Conservation (phyloP, 257 asterid species). For the Paulownia fortunei region DNA sequence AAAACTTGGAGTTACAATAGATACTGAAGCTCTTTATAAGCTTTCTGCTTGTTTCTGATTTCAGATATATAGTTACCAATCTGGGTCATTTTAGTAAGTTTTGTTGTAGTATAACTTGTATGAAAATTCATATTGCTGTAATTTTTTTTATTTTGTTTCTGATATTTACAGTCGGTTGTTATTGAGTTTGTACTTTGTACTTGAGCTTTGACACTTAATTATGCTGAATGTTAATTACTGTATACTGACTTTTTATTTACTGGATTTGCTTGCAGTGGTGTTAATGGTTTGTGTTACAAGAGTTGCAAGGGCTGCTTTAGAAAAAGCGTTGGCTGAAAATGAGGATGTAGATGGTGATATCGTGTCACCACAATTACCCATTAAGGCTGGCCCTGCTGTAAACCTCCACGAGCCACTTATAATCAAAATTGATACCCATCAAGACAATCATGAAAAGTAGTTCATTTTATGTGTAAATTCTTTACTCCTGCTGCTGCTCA, state of each 20-base stretch:
- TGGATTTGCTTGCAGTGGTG: conserved; percentile 54
- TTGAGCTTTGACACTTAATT: too few relatives aligned
- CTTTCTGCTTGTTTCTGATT: neutral
- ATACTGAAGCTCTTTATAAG: neutral
- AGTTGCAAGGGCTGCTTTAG: conserved; percentile 82
- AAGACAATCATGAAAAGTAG: conserved; percentile 64
- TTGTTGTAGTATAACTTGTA: too few relatives aligned
- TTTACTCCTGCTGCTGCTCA: conserved; percentile 29
- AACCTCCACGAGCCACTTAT: conserved; percentile 77
- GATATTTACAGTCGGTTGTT: too few relatives aligned
- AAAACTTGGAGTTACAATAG: neutral
- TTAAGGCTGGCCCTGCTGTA: conserved; percentile 42
- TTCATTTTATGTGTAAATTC: conserved; percentile 54
- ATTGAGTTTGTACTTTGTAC: too few relatives aligned
- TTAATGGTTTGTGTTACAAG: conserved; percentile 66
- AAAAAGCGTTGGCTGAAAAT: conserved; percentile 81
- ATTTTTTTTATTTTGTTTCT: neutral
- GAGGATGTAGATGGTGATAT: conserved; percentile 51
- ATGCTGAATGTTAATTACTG: neutral
- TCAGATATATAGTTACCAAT: neutral
- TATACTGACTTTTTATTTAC: neutral
- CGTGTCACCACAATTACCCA: conserved; percentile 50
- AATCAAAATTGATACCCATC: conserved; percentile 63
- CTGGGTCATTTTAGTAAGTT: neutral
- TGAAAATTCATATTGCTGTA: too few relatives aligned